Conservation (phyloP, 2,329 filamentous ascomycete genomes). For the Pezicula radicicola region DNA sequence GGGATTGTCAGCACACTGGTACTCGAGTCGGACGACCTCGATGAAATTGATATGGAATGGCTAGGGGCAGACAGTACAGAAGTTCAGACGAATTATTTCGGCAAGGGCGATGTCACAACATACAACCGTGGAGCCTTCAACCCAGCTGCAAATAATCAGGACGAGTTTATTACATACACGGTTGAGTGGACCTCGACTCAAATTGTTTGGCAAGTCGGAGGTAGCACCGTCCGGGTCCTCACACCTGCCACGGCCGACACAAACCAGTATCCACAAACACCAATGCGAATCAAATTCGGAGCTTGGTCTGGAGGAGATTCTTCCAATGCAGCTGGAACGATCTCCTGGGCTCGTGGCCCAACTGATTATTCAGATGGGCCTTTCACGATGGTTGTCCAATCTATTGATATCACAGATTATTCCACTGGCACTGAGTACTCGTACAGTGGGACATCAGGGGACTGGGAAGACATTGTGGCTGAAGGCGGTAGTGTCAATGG, state of each 20-base stretch:
- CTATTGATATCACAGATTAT: constrained; percentile 79
- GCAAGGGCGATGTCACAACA: constrained; percentile 80
- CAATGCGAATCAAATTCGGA: constrained; percentile 92
- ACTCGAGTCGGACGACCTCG: constrained; percentile 83
- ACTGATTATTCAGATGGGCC: constrained; percentile 83
- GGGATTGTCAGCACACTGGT: constrained; percentile 94
- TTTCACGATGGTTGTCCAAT: constrained; percentile 81
- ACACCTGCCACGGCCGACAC: constrained; percentile 64
- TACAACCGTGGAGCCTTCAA: constrained; percentile 89
- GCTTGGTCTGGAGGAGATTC: constrained; percentile 88
- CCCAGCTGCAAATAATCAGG: constrained; percentile 64
- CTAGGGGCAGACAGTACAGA: constrained; percentile 72
- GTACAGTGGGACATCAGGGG: constrained; percentile 76
- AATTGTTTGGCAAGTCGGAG: constrained; percentile 84
- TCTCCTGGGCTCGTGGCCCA: constrained; percentile 82
- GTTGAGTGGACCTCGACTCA: constrained; percentile 87
- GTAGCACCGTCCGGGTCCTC: constrained; percentile 72
- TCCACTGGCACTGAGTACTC: constrained; percentile 84
- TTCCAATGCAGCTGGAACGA: constrained; percentile 73
- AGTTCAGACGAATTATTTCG: constrained; percentile 97
- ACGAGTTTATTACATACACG: constrained; percentile 78
- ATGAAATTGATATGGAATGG: constrained; percentile 98
- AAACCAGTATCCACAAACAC: constrained; percentile 87
- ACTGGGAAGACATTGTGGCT: constrained; percentile 78
- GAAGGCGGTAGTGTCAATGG: constrained; percentile 76